Conservation (phyloP, 805 yeast genomes). For the Saturnispora dispora region DNA sequence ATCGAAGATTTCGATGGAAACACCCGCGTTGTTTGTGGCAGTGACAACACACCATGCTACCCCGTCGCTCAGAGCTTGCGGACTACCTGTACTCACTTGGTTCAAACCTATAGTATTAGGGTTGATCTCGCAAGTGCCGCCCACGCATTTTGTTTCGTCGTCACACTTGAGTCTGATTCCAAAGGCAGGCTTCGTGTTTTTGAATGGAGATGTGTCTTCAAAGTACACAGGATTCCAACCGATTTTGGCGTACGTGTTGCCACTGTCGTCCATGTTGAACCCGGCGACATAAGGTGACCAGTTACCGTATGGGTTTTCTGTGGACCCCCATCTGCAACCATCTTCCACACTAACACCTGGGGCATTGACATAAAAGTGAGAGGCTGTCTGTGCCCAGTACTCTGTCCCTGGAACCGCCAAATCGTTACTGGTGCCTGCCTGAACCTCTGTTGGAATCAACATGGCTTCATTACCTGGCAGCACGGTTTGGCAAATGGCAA, state of each 20-base stretch:
- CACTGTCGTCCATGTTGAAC: conserved; percentile 63
- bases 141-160: conserved; percentile 57
- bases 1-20: conserved; percentile 64
- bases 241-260: conserved; percentile 71
- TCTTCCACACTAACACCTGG: conserved; percentile 72
- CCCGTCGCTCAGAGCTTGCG: conserved; percentile 31
- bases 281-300: conserved; percentile 96
- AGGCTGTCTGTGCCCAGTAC: conserved; percentile 80
- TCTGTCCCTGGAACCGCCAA: conserved; percentile 80
- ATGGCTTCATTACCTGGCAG: conserved; percentile 92
- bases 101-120: conserved; percentile 57
- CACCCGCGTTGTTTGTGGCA: conserved; percentile 52
- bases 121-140: conserved; percentile 76
- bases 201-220: conserved; percentile 48
- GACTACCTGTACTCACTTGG: conserved; percentile 35
- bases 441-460: conserved; percentile 75
- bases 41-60: conserved; percentile 83
- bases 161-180: conserved; percentile 73
- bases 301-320: conserved; percentile 63
- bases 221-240: conserved; percentile 88
- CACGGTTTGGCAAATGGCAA: conserved; percentile 88
- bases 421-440: conserved; percentile 36
- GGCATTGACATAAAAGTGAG: conserved; percentile 77
- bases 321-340: conserved; percentile 80
- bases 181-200: conserved; percentile 46